Percentiles rank a stretch among this genome's conserved stretches.
These are phyloP conservation scores for Cladochytrium tenue DNA, from an alignment of 371 early-diverging fungal species.

Conservation along the genomic window DNA sequence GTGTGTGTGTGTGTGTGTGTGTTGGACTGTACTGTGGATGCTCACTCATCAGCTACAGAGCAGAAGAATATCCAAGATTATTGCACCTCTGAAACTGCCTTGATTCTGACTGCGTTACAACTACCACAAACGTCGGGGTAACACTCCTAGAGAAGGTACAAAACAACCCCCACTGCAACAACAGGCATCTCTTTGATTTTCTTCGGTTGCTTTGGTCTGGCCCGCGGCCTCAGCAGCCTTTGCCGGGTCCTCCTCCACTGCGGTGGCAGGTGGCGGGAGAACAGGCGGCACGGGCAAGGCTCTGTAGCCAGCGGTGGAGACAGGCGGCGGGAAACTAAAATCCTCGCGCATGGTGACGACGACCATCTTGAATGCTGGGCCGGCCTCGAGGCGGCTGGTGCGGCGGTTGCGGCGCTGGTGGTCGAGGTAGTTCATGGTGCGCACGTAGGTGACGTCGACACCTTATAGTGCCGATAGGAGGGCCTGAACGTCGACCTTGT, in stretches of 20 bases:
- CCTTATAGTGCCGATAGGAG: slow-evolving; percentile 86
- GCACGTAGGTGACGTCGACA: slow-evolving; percentile 80
- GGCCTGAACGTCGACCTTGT: slow-evolving; percentile 91
- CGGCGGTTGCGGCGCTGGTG: slow-evolving; percentile 32
- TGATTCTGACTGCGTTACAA: no score
- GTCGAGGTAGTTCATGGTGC: slow-evolving; percentile 82
- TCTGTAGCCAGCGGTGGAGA: slow-evolving; percentile 29
- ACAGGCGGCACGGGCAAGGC: slow-evolving; percentile 25
- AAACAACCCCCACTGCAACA: no score
- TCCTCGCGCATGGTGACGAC: slow-evolving; percentile 85
- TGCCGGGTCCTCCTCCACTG: not conserved
- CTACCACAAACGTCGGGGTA: no score
- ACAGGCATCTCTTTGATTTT: no score
- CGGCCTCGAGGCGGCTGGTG: slow-evolving; percentile 53
- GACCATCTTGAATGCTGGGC: slow-evolving; percentile 77
- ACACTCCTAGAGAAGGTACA: no score
- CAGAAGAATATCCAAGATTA: no score
- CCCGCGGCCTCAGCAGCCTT: no score
- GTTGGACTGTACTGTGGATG: no score
- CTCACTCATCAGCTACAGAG: no score
- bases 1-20: no score
- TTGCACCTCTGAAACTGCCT: no score
- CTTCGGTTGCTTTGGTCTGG: no score
- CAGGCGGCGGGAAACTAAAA: slow-evolving; percentile 78
- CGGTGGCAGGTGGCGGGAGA: slow-evolving; percentile 23